Evolutionary conservation across 352 stramenopile genomes (phyloP), one percentile per base, ranked within the genome.

Genomic region (Pythium pyrilobum): DNA sequence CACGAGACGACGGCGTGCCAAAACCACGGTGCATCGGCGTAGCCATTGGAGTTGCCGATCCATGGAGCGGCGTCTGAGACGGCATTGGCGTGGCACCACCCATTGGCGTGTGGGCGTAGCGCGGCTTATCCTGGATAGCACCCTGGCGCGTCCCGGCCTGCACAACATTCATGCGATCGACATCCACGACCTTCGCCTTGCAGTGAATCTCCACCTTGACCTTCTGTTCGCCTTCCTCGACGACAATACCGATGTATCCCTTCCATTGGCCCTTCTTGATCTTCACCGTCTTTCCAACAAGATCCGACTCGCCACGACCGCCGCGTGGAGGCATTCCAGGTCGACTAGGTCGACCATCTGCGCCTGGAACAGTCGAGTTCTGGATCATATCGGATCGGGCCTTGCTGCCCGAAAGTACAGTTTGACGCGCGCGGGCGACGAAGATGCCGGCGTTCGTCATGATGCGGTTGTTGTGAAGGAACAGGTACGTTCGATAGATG

Each of bases 131-230:
- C 42, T 91, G 66, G 34, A 89, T 76, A 49, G 81, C 67, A 23
- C 87, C 87, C 32, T 88, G 77, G 59, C 87, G 72, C 32, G 76
- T 92, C 23, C 87, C 87, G 46, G 86, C 85, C 18, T 92, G 47
- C 1, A 71, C 69, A 25, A 96, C 81, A 40, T 92, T 64, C 25
- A 93, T 54, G n/a, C 81, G 66, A 63, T 92, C 85, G 8, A 96
- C 76, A 47, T 94, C 85, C 28, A 96, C 83, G 16, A 89, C 73
- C 64, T 93, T 92, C 8, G 85, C 82, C 61, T 96, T 94, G 46
- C 76, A 95, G 56, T 96, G 87, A 39, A 96, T 92, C 62, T 96
- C 87, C 28, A 96, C 87, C 65, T 96, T 96, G 59, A 95, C 85
- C 64, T 93, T 96, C 52, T 86, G 77, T 24, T 96, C 87, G 47